Conservation (phyloP, 2,329 filamentous ascomycete genomes). For the Colletotrichum incanum region DNA sequence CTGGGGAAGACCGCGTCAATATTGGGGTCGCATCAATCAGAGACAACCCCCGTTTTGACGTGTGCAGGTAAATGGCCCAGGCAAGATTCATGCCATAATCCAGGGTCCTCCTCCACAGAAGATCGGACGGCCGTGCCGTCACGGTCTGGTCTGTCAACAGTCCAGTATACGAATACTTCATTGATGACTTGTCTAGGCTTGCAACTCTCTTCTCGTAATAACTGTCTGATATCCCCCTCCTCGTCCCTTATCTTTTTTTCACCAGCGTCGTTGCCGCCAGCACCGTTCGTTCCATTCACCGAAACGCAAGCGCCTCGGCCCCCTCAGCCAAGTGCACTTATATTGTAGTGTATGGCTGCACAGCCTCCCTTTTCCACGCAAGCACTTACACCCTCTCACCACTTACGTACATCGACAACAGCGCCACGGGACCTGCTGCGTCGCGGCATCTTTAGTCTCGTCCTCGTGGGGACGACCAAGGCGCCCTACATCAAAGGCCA, state of each 20-base stretch:
- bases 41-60: conserved; percentile 29
- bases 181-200: not conserved
- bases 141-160: not conserved
- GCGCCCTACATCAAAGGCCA: conserved; percentile 22
- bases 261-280: not conserved
- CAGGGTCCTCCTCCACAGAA: conserved; percentile 30
- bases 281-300: not conserved
- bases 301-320: not conserved
- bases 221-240: not conserved
- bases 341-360: conserved; percentile 20
- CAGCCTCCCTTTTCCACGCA: conserved; percentile 44
- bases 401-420: conserved; percentile 25
- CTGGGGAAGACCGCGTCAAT: conserved; percentile 5
- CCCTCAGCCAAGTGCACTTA: conserved; percentile 20
- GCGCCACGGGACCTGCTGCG: conserved; percentile 31
- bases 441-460: conserved; percentile 8
- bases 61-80: conserved; percentile 3
- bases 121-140: not conserved
- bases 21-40: conserved; percentile 14
- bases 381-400: conserved; percentile 34
- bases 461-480: conserved; percentile 15
- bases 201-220: not conserved
- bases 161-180: not conserved
- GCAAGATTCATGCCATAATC: conserved; percentile 30
- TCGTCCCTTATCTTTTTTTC: not conserved